Percentiles rank a stretch among this genome's conserved stretches.
Evolutionary conservation across 176 grass and related monocot genomes (phyloP).

Genomic region (Eragrostis nindensis): DNA sequence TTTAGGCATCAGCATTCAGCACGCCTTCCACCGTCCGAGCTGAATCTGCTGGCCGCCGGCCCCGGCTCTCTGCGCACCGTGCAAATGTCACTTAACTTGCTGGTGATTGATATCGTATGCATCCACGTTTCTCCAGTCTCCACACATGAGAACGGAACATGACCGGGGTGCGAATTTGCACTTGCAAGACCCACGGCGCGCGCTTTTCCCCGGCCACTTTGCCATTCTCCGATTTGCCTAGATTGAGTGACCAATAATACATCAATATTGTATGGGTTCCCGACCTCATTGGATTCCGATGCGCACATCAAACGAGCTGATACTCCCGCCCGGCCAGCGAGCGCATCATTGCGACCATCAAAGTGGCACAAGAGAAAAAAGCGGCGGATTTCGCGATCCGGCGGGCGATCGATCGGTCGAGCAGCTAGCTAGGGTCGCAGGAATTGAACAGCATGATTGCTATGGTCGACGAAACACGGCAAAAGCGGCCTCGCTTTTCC

Average conservation of each 20-base stretch:
- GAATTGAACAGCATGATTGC: slow-evolving; percentile 63
- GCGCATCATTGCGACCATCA: slow-evolving; percentile 24
- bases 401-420: slow-evolving; percentile 13
- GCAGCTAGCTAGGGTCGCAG: background rate
- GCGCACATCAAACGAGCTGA: slow-evolving; percentile 24
- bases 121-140: background rate
- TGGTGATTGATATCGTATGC: background rate
- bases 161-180: background rate
- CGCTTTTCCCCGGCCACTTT: slow-evolving; percentile 27
- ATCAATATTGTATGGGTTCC: slow-evolving; percentile 42
- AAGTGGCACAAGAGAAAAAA: slow-evolving; percentile 13
- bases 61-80: background rate
- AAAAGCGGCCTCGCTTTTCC: slow-evolving; percentile 45
- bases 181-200: background rate
- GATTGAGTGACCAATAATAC: slow-evolving; percentile 52
- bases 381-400: slow-evolving; percentile 38
- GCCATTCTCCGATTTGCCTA: slow-evolving; percentile 37
- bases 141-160: background rate
- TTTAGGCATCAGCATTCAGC: background rate
- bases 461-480: slow-evolving; percentile 56
- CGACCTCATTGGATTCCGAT: slow-evolving; percentile 24
- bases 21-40: background rate
- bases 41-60: background rate
- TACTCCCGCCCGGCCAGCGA: background rate
- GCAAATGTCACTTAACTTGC: too few relatives aligned